Evolutionary conservation across 352 stramenopile genomes (phyloP), one percentile per base, ranked within the genome.

Genomic region (Pythium pyrilobum): DNA sequence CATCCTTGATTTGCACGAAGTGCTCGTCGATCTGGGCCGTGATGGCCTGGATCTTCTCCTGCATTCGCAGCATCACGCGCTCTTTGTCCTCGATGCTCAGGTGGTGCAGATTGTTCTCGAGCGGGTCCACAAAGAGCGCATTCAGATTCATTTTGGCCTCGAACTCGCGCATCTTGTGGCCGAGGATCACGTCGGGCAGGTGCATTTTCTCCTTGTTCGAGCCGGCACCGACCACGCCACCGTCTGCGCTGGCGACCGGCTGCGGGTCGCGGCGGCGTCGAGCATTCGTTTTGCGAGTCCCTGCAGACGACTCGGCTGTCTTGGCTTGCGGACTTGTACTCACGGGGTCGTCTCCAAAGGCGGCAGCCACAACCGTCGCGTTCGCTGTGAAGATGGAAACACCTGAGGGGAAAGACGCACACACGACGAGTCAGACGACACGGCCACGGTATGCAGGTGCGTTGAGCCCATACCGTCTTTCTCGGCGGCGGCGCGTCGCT

Each of bases 101-200:
- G 3, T 65, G 66, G 11, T 76, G 67, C 32, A 91, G 60, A 46
- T 63, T 71, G 5, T 64, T 72, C 37, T 87, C 76, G 9, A 81
- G 54, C 40, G 78, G 77, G 31, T 87, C 77, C n/a, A 70, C 59
- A 34, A 84, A 71, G 24, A 87, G 46, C 11, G 56, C 67, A 16
- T 74, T 72, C 9, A 66, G 53, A 49, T 71, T 78, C 27, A 75
- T 83, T 28, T 81, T 81, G 15, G 78, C 77, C 49, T 92, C 78
- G 55, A 89, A 89, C 37, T 87, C 77, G 50, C 80, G 64, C 77
- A 89, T 86, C 46, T 92, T 92, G 62, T 92, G 78, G 50, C 70
- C 67, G 36, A 92, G 41, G 37, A 92, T 71, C 16, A 89, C 74
- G 13, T 89, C 76, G 1, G 80, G 80, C 29, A 89, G 43, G 49